A percentile compares a stretch with the other conserved stretches of the same genome.
Evolutionary conservation across 2,329 filamentous ascomycete species (phyloP).

Genomic region (Epicoccum nigrum): DNA sequence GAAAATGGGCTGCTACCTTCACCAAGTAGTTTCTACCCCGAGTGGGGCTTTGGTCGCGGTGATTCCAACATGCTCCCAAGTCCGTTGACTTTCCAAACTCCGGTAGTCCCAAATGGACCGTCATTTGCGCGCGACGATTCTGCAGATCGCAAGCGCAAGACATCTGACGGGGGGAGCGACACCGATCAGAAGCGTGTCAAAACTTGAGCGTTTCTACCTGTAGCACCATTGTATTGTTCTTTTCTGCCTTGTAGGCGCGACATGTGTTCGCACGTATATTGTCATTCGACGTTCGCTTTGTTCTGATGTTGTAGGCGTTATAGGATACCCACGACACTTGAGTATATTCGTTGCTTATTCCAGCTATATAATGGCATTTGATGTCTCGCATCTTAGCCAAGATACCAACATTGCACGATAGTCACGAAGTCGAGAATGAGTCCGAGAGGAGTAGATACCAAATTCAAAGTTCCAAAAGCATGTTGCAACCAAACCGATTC

Average conservation of each 20-base stretch:
- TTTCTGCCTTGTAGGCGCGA: slow-evolving; percentile 14
- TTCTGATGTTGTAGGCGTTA: slow-evolving; percentile 30
- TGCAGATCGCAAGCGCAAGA: slow-evolving; percentile 50
- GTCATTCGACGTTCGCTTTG: slow-evolving; percentile 12
- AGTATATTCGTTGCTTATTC: slow-evolving; percentile 23
- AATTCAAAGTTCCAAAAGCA: background rate
- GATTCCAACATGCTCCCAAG: slow-evolving; percentile 90
- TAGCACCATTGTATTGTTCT: slow-evolving; percentile 16
- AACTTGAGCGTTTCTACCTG: slow-evolving; percentile 28
- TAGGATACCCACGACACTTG: slow-evolving; percentile 34
- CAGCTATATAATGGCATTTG: slow-evolving; percentile 7
- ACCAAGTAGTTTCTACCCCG: slow-evolving; percentile 89
- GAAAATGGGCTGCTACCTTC: slow-evolving; percentile 86
- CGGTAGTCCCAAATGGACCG: slow-evolving; percentile 56
- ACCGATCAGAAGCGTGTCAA: slow-evolving; percentile 48
- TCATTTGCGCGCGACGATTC: slow-evolving; percentile 53
- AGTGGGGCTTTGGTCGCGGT: slow-evolving; percentile 78
- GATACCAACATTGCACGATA: slow-evolving; percentile 13
- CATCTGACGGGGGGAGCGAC: slow-evolving; percentile 48
- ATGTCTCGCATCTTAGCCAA: slow-evolving; percentile 6
- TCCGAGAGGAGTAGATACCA: slow-evolving; percentile 24
- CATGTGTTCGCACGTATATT: slow-evolving; percentile 18
- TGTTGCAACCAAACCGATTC: background rate
- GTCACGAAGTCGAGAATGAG: slow-evolving; percentile 8
- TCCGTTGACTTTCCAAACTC: slow-evolving; percentile 90